Evolutionary conservation across 306 rosid genomes (phyloP).

Genomic region (Aeschynomene evenia): DNA sequence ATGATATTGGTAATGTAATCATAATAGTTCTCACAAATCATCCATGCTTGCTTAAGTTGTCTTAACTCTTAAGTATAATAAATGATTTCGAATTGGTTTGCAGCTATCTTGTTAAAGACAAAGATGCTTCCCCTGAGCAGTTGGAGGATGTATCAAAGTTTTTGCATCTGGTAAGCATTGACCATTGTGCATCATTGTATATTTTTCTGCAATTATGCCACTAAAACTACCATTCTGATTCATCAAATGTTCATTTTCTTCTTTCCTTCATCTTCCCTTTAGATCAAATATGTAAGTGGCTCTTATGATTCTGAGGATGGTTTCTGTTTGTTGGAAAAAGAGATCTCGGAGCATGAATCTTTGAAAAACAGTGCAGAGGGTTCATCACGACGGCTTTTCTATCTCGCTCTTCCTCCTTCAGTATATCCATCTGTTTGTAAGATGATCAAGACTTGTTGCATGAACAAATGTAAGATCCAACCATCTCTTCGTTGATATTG

Average conservation of each 20-base stretch:
- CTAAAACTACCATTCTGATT: neutral
- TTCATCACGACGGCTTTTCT: conserved; percentile 83
- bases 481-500: conserved; percentile 16
- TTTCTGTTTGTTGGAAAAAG: conserved; percentile 74
- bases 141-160: conserved; percentile 55
- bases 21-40: too few species aligned
- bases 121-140: conserved; percentile 51
- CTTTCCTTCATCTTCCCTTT: conserved; percentile 21
- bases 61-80: conserved; percentile 18
- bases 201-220: neutral
- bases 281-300: conserved; percentile 91
- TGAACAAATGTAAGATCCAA: conserved; percentile 73
- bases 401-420: conserved; percentile 98
- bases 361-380: conserved; percentile 56
- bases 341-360: conserved; percentile 68
- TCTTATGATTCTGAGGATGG: conserved; percentile 80
- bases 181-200: conserved; percentile 19
- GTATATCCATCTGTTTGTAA: conserved; percentile 93
- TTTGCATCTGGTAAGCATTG: conserved; percentile 77
- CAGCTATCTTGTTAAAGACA: conserved; percentile 72
- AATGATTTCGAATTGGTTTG: conserved; percentile 31
- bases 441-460: conserved; percentile 81
- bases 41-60: conserved; percentile 13
- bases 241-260: conserved; percentile 15
- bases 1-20: too few species aligned